Evolutionary conservation across 208 protist species (phyloP).

Genomic region (Herpetomonas samuelpessoai): DNA sequence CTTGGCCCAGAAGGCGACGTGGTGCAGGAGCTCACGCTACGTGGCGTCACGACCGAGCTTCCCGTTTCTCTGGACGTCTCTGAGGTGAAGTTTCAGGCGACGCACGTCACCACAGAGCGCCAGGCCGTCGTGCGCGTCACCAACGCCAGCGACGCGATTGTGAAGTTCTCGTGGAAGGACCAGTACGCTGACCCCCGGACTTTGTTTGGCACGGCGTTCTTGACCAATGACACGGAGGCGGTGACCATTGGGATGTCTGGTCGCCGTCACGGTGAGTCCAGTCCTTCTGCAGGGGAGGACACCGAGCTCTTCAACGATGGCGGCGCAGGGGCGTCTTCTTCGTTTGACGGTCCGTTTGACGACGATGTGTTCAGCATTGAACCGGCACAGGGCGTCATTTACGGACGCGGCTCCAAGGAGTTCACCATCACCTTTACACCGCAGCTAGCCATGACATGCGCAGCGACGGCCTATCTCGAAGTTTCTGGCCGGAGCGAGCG

Average conservation of each 20-base stretch:
- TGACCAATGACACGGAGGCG: neutral
- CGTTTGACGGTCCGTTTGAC: constrained; percentile 40
- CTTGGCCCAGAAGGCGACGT: constrained; percentile 82
- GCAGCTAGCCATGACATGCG: constrained; percentile 65
- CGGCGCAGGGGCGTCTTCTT: neutral
- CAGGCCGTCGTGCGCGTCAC: constrained; percentile 78
- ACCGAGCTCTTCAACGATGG: too few species aligned
- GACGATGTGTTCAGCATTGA: constrained; percentile 91
- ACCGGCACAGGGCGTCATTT: constrained; percentile 80
- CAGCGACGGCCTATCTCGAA: constrained; percentile 81
- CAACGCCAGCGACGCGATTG: constrained; percentile 82
- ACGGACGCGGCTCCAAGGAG: constrained; percentile 65
- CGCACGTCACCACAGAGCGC: constrained; percentile 90
- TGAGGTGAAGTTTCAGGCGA: constrained; percentile 69
- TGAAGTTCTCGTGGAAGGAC: constrained; percentile 85
- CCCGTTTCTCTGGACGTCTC: constrained; percentile 61
- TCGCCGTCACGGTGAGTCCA: too few species aligned
- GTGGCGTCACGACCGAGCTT: constrained; percentile 65
- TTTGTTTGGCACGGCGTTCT: constrained; percentile 5
- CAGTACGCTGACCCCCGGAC: constrained; percentile 19
- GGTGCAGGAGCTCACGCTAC: constrained; percentile 65
- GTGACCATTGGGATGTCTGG: too few species aligned
- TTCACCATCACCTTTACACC: constrained; percentile 92
- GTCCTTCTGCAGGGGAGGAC: too few species aligned
- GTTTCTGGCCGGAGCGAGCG: constrained; percentile 61